Conservation (phyloP, 2,329 filamentous ascomycete genomes). For the Fusarium coffeatum region DNA sequence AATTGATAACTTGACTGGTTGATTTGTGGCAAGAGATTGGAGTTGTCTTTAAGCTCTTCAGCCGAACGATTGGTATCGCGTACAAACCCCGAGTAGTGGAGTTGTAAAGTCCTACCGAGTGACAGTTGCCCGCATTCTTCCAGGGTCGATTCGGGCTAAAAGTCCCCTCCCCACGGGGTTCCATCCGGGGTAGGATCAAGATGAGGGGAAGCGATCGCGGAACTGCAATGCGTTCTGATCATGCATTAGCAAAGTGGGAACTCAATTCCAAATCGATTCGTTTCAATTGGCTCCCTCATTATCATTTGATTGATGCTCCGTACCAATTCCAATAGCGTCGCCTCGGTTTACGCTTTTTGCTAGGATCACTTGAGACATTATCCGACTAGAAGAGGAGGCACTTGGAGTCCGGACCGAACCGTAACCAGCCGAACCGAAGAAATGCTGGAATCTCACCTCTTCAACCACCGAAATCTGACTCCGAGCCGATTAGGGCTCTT, state of each 20-base stretch:
- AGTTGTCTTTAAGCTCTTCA: slow-evolving; percentile 15
- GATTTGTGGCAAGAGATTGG: neutral
- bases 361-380: slow-evolving; percentile 3
- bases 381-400: slow-evolving; percentile 2
- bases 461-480: neutral
- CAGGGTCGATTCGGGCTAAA: slow-evolving; percentile 13
- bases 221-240: slow-evolving; percentile 14
- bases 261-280: neutral
- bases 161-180: slow-evolving; percentile 2
- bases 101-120: neutral
- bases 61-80: neutral
- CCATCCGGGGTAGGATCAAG: slow-evolving; percentile 10
- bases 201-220: slow-evolving; percentile 25
- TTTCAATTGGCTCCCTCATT: neutral
- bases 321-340: neutral
- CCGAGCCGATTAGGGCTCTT: slow-evolving; percentile 7
- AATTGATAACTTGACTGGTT: neutral
- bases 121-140: neutral
- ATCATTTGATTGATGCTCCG: neutral
- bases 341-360: neutral
- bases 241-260: neutral
- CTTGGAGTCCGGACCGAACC: slow-evolving; percentile 14
- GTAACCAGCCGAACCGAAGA: slow-evolving; percentile 5
- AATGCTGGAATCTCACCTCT: neutral
- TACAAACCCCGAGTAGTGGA: no score